Conservation (phyloP, 1,284 basidiomycete genomes). For the Cutaneotrichosporon dermatis region DNA sequence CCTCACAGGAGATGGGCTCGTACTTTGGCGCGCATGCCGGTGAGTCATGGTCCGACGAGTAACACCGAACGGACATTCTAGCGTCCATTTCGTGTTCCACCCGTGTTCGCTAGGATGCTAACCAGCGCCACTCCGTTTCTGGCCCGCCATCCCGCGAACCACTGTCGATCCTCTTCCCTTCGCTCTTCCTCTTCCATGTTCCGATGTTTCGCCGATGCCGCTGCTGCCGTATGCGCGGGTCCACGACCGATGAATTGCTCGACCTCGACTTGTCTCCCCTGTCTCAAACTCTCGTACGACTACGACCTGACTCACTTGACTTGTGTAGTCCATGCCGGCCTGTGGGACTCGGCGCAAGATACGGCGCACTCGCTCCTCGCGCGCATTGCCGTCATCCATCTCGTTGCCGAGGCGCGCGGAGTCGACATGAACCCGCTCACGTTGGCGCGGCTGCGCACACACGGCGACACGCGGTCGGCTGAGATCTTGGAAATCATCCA, state of each 20-base stretch:
- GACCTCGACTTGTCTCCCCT: not conserved
- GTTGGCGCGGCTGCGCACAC: constrained; percentile 68
- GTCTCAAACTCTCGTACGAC: not conserved
- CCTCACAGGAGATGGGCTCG: constrained; percentile 57
- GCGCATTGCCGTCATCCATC: constrained; percentile 79
- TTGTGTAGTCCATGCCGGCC: constrained; percentile 62
- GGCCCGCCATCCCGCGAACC: too few relatives aligned
- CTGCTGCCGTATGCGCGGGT: too few relatives aligned
- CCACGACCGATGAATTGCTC: too few relatives aligned
- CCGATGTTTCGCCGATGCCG: not conserved
- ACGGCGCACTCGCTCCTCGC: constrained; percentile 69
- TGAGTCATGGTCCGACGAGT: constrained; percentile 4
- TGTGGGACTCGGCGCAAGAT: constrained; percentile 75
- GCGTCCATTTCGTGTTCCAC: not conserved
- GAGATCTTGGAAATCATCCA: constrained; percentile 70
- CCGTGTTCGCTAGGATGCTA: too few relatives aligned
- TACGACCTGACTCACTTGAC: too few relatives aligned
- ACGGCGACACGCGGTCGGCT: constrained; percentile 67
- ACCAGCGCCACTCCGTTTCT: too few relatives aligned
- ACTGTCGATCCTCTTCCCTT: too few relatives aligned
- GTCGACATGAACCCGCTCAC: constrained; percentile 82
- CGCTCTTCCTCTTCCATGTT: not conserved
- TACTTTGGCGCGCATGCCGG: constrained; percentile 60
- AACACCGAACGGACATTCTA: not conserved
- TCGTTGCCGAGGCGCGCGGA: constrained; percentile 83